Base-by-base conservation (phyloP, 176 grass and related monocot species). In the Alopecurus myosuroides region DNA sequence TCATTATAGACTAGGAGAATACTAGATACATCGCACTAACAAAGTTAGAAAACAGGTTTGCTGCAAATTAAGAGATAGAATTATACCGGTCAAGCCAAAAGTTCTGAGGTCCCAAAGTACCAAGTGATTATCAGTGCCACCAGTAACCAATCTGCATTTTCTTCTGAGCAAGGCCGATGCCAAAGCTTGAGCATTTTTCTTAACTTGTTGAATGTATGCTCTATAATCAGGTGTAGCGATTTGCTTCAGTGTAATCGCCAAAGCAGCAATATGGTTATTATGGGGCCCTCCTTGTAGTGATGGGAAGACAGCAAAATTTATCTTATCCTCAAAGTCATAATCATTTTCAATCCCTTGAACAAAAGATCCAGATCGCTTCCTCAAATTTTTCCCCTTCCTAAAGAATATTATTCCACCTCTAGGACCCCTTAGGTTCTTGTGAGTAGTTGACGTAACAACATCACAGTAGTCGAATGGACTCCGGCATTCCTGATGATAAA, bases 341-440 rank as follows among this genome's bases (percentile, higher is more conserved):
- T 94, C 90, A 87, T 36, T 89, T 51, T 78, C 92, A 70, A 88
- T 88, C 63, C 77, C 90, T 89, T 96, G 89, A 88, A 82, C 65
- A 65, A 88, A 83, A 17, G 88, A 85, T 62, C 68, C 70, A 33
- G 53, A 30, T 3, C 79, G 58, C 37, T 81, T 95, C 70, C 77
- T 88, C 39, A 70, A 48, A 25, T 84, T 99, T 77, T 88, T 99
- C 4, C 97, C 94, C 85, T 87, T 96, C 72, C 86, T 93, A 74
- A 99, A 99, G 77, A 99, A 99, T 71, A 99, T 86, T 87, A 99
- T 96, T 85, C 97, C 97, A 44, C 97, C 97, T 69, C 97, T 91
- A 22, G 97, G 97, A 52, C 97, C 97, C 57, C 97, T 91, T 35
- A 99, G 88, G 60, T 92, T 96, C 84, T 99, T 99, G 76, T 96